Base-by-base conservation (phyloP, 2,329 filamentous ascomycete species). In the Triangularia setosa region DNA sequence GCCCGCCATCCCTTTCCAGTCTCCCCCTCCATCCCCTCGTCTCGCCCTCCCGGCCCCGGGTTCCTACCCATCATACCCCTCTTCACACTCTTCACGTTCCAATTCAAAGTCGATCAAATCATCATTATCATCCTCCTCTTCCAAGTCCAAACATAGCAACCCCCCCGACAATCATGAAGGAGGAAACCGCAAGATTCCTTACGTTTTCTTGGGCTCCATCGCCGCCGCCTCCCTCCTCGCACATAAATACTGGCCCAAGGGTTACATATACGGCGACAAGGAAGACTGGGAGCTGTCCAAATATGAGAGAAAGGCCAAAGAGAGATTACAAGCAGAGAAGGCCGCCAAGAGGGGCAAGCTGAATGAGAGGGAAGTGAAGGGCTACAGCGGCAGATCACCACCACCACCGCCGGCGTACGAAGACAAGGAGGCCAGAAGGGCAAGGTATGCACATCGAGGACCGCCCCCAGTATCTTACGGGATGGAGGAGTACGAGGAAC, bases 211-310 rank as follows among this genome's bases (percentile, higher is more conserved):
- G 9, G 77, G 77, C 23, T 72, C 74, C 21, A 71, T 79, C 44
- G 76, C 74, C 1, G 77, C 75, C 30, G 76, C 76, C 8, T 74
- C 76, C 0, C 69, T 76, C 23, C 73, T 73, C 4, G 75, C 75
- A 1, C 73, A 79, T 68, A 77, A 75, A 66, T 74, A 73, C 65
- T 78, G 75, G 77, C 77, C 77, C 59, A 76, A 75, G 63, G 77
- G 76, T 11, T 68, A 75, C 25, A 67, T 72, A 0, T 76, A 79
- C 62, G 76, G 76, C 62, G 76, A 77, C 23, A 76, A 76, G 64
- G 76, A 78, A 64, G 73, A 74, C 23, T 78, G 76, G 74, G 74
- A 75, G 65, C 48, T 65, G 54, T 55, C 58, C 25, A 65, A 67
- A 24, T 30, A 56, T 23, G 65, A 57, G 2, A 25, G 40, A 44